Evolutionary conservation across 2,329 filamentous ascomycete genomes (phyloP).

Genomic region (Macrophomina pseudophaseolina): DNA sequence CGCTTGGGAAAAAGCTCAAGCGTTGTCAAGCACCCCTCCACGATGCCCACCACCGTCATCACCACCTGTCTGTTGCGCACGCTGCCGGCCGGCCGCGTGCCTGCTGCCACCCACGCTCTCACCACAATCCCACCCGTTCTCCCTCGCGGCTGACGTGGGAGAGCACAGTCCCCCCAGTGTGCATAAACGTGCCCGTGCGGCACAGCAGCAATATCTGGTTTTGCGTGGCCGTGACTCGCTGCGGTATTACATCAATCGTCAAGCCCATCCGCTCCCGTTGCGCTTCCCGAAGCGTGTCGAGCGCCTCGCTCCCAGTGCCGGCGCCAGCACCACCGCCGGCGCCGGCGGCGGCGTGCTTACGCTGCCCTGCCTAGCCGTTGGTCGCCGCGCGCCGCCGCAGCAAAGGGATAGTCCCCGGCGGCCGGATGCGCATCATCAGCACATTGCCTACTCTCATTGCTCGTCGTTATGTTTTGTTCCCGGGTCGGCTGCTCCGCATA

Average conservation of each 20-base stretch:
- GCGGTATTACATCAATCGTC: conserved; percentile 27
- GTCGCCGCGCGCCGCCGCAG: not conserved
- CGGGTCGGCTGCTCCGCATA: conserved; percentile 6
- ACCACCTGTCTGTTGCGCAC: not conserved
- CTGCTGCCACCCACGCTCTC: conserved; percentile 16
- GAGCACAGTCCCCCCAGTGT: conserved; percentile 1
- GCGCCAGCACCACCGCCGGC: not conserved
- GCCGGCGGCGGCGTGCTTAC: not conserved
- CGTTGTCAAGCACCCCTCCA: not conserved
- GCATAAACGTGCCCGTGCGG: conserved; percentile 20
- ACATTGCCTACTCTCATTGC: not conserved
- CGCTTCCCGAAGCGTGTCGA: conserved; percentile 23
- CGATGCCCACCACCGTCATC: not conserved
- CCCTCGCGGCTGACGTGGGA: not conserved
- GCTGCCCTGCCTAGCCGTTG: conserved; percentile 15
- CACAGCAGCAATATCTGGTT: conserved; percentile 23
- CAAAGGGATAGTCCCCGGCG: not conserved
- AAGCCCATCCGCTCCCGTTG: conserved; percentile 24
- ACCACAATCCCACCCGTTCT: not conserved
- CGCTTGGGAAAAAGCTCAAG: not conserved
- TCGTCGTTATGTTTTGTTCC: not conserved
- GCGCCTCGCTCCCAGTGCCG: conserved; percentile 12
- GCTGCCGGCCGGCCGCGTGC: conserved; percentile 16
- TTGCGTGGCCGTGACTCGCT: conserved; percentile 16
- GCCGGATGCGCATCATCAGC: conserved; percentile 15